phyloP scores from a whole-genome alignment of 371 early-diverging fungal species.

The Mucor ambiguus region DNA sequence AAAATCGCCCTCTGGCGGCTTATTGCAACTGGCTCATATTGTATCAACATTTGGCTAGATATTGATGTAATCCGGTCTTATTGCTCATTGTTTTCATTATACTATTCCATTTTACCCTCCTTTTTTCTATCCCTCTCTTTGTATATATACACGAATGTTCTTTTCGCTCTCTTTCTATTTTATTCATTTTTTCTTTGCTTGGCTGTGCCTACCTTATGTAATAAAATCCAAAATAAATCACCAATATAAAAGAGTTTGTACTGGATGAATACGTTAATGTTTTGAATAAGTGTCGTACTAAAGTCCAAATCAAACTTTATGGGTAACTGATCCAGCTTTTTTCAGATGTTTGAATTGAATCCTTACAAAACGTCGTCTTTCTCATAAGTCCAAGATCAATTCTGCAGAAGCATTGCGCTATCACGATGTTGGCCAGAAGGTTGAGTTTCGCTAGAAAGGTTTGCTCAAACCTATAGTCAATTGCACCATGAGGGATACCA shows the following conservation, averaged over 20 bases:
- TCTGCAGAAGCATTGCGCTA: not conserved
- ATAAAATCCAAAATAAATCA: not conserved
- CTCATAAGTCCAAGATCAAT: not conserved
- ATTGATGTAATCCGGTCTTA: not conserved
- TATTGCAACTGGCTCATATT: constrained; percentile 43
- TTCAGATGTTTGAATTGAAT: not conserved
- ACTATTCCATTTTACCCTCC: not conserved
- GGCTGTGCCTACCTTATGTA: not conserved
- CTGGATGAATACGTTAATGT: not conserved
- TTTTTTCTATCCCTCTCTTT: not conserved
- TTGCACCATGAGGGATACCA: not conserved
- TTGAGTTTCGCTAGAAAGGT: not conserved
- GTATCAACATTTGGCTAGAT: constrained; percentile 48
- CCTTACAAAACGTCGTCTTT: too few relatives aligned
- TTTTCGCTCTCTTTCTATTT: not conserved
- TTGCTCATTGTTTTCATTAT: not conserved
- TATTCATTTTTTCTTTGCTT: not conserved
- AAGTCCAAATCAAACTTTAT: not conserved
- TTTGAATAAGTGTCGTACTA: not conserved
- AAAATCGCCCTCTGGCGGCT: constrained; percentile 16
- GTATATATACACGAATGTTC: not conserved
- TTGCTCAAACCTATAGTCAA: not conserved
- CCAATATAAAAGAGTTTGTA: not conserved
- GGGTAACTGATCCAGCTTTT: not conserved
- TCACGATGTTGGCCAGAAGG: not conserved